Evolutionary conservation across 2,329 filamentous ascomycete genomes (phyloP), one percentile per base, ranked within the genome.

Genomic region (Clonostachys rhizophaga): DNA sequence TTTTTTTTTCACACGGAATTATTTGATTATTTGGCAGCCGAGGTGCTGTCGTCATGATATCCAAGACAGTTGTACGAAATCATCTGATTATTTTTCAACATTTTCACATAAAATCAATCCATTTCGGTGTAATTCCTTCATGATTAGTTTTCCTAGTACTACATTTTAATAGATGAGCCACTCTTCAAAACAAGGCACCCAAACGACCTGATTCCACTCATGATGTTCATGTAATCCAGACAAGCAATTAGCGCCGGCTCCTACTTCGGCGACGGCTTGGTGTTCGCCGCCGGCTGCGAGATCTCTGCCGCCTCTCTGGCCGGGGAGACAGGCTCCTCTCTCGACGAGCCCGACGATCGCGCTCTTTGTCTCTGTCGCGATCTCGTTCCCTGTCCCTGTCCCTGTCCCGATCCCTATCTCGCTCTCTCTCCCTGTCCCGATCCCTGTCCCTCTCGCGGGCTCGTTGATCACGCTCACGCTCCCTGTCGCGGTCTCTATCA

Each of bases 361-460:
- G 48, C 63, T 74, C 65, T 60, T 72, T 59, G 64, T 75, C 55
- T 53, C 59, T n/a, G 66, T 75, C 67, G 48, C 60, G 65, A 49
- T 68, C 54, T 5, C 56, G 47, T 40, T 57, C 56, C 13, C 62
- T 48, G 40, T 44, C 69, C 64, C 14, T 66, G 55, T 34, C 60
- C 60, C 70, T 60, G 66, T 78, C 56, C 55, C 70, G 57, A 64
- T 74, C 66, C 50, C 59, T 57, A 46, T 65, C 55, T 5, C 57
- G 44, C 7, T 61, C 58, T 10, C 58, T 45, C 35, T 57, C 56
- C 17, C 58, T 45, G 17, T 61, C 56, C 54, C 55, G 50, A 20
- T 62, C 60, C 3, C 65, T 49, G n/a, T 65, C 58, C 18, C 63
- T 56, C 30, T 68, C 62, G 6, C 65, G 58, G 42, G 59, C 58